Evolutionary conservation across 768 basidiomycete genomes (phyloP), one percentile per base, ranked within the genome.

Genomic region (Termitomyces sp.): DNA sequence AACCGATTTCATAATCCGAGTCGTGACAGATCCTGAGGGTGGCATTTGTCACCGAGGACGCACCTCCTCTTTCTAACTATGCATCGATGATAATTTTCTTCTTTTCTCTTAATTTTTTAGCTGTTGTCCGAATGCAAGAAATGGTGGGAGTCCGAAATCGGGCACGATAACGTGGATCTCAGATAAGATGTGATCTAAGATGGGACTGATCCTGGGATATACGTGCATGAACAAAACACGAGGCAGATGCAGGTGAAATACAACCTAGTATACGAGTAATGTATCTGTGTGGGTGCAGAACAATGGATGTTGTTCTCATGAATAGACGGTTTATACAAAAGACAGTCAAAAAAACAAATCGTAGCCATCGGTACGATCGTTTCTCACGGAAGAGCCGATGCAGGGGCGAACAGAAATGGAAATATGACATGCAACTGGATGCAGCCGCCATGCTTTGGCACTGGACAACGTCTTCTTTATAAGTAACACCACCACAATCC

Each of bases 371-470:
- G 51, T 17, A 38, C 38, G 60, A 56, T 59, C 54, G 57, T 50
- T 44, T 63, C 62, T 52, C 62, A 65, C 64, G 59, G 53, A 43
- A 57, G 37, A 60, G 46, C 62, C 61, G 63, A 63, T 59, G 28
- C 56, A 19, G 55, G 59, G 44, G 57, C 69, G 68, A 62, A 59
- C 71, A 67, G 65, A 73, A 71, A 65, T 66, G 70, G 70, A 69
- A 65, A 66, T 64, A 70, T 67, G 67, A 65, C 60, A 66, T 60
- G 57, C 23, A 23, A 60, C 28, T 60, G 57, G 7, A 55, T 57
- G 59, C 60, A 67, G 61, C 62, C 54, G 56, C 63, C 64, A 64
- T 66, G 65, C 62, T 67, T 68, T 68, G 66, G 61, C 64, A 64
- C 66, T 67, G 59, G 61, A 61, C 64, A 50, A 58, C 57, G 47